Evolutionary conservation across 2,329 filamentous ascomycete genomes (phyloP), one percentile per base, ranked within the genome.

Genomic region (Trichoderma breve): DNA sequence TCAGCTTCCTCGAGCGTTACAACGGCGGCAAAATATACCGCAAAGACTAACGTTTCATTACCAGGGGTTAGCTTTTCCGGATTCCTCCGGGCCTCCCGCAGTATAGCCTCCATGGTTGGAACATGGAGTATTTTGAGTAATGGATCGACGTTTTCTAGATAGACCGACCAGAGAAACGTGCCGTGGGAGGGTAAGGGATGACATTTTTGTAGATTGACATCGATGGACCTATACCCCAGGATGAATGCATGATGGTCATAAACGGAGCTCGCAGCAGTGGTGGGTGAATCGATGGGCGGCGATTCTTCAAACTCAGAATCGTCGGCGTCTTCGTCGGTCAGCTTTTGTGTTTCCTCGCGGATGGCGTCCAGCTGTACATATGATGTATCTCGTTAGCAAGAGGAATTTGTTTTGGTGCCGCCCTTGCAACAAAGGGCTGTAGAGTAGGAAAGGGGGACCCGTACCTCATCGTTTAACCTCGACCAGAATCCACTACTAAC

Each of bases 401-500:
- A 3, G 1, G 14, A 9, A 26, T n/a, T 43, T 43, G 18, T 43
- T 8, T 43, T 26, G 26, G 21, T 12, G 12, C 3, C 12, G 6
- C 26, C 4, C 12, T 6, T 7, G 26, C 12, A 9, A 3, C 34
- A 28, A 24, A 21, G 18, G 43, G 18, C 18, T 7, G 21, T 30
- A 24, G 26, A 34, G 6, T 6, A 7, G 32, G 4, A 24, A 21
- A 51, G 14, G 63, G 62, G 75, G 15, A n/a, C 3, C 53, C 82
- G 70, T 80, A 91, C 90, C 85, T 94, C 92, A 68, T 93, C 92
- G 73, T 90, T 92, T 66, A 95, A 84, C 73, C 88, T 92, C 24
- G 91, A 89, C 91, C 91, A 94, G 77, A 94, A 93, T 7, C 88
- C 91, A 79, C 89, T 93, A 82, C 91, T 93, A 75, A 95, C 89